These are phyloP conservation scores for Candida tetrigidarum DNA, from an alignment of 1,139 yeast genomes.

Conservation along the genomic window DNA sequence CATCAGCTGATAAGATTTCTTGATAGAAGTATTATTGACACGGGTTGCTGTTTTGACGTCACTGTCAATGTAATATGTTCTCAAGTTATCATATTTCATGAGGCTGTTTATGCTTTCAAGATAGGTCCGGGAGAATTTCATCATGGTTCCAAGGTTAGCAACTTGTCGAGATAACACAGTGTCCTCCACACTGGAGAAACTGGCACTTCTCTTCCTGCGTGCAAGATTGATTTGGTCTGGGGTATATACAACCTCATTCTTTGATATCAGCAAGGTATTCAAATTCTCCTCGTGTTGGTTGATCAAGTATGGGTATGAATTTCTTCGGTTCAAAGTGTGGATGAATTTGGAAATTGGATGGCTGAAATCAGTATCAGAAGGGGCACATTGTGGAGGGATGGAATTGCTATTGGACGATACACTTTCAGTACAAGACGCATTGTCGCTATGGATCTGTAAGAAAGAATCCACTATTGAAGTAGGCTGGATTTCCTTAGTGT, in stretches of 20 bases:
- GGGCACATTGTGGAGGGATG: constrained; percentile 5
- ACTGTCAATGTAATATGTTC: constrained; percentile 18
- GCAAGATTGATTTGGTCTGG: constrained; percentile 6
- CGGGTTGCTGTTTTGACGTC: constrained; percentile 3
- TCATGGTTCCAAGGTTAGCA: constrained; percentile 23
- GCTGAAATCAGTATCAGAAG: constrained; percentile 6
- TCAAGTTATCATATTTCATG: constrained; percentile 25
- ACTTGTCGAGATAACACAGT: constrained; percentile 12
- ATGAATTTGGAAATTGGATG: constrained; percentile 22
- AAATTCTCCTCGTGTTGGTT: constrained; percentile 20
- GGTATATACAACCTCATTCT: constrained; percentile 3
- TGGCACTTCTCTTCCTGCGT: constrained; percentile 29
- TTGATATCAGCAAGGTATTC: constrained; percentile 27
- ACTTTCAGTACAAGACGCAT: constrained; percentile 14
- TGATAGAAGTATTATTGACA: constrained; percentile 23
- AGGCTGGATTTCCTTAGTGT: constrained; percentile 12
- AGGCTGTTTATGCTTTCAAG: constrained; percentile 26
- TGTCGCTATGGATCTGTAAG: constrained; percentile 23
- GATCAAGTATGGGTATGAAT: constrained; percentile 44
- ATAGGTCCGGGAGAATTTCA: constrained; percentile 29
- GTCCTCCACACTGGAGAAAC: constrained; percentile 51
- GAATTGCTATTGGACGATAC: constrained; percentile 10
- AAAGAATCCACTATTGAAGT: constrained; percentile 25
- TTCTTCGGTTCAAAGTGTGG: constrained; percentile 41
- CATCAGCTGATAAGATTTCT: constrained; percentile 30